Evolutionary conservation across 1,139 yeast species (phyloP), one percentile per base, ranked within the genome.

Genomic region (Kurtzmaniella quercitrusa): DNA sequence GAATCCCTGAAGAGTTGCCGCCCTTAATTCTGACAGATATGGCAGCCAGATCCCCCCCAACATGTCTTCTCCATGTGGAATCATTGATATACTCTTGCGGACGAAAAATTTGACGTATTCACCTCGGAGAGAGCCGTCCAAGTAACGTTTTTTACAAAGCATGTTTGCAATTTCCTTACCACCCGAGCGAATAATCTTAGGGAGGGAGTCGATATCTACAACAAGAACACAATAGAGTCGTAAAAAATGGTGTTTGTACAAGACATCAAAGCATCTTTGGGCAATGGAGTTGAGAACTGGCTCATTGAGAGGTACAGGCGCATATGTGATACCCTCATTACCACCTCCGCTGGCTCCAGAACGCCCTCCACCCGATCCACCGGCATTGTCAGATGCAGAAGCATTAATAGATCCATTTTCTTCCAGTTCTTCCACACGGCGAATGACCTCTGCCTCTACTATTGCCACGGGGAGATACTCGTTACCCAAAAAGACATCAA

Each of bases 91-190:
- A 0, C 94, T 82, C 45, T 78, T 76, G 37, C 79, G 73, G 23
- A 85, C 77, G 46, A 85, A 85, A 58, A 91, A 93, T 57, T 88
- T 89, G 43, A 90, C 91, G 62, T 79, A 91, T 36, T 81, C 85
- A 0, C 95, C 85, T 25, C 80, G 76, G 31, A 93, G 67, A 10
- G 78, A 71, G 1, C 98, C 98, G 51, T 82, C 85, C 41, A 84
- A 73, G 56, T 90, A 90, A 51, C 80, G 76, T 54, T 87, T 81
- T 50, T 91, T 89, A 53, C 96, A 91, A 41, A 94, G 73, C 82
- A 91, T 88, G 53, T 91, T 93, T 2, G 98, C 98, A 52, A 93
- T 86, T 56, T 94, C 98, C 27, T 85, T 73, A 11, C 95, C 82
- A 7, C 96, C 96, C 62, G 89, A 82, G 55, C 94, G 70, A 59